Base-by-base conservation (phyloP, 1,139 yeast species). In the Saccharomyces pastorianus region DNA sequence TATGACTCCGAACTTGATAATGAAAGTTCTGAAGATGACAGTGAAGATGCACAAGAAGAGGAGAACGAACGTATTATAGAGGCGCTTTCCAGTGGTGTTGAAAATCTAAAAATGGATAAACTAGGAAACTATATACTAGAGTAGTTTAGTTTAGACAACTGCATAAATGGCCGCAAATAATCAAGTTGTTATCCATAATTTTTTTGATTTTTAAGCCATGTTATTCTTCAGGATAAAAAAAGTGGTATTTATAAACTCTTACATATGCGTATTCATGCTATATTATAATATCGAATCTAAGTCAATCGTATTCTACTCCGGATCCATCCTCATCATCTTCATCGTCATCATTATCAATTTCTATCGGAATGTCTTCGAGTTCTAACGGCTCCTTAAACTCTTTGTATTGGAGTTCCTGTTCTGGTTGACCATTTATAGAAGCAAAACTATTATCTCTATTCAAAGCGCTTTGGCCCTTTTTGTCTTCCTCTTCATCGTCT, bases 61-160 rank as follows among this genome's bases (percentile, higher is more conserved):
- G 89, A 85, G 58, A 85, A 87, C 65, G 93, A 87, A 66, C 79
- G 81, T 62, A 85, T 86, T 63, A 79, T 85, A 27, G 82, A 81
- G 56, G 91, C 91, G 3, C 70, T 86, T 51, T 80, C 84, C 8
- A 67, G 73, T 8, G 90, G 91, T 20, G 79, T 77, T 4, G 76
- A 78, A 51, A 76, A 81, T 34, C 69, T 88, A 58, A 85, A 84
- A 67, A 84, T 85, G 85, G 95, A 88, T 67, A 85, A 84, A 62
- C 70, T 88, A 53, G 96, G 95, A 48, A 88, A 88, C 67, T 87
- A 86, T 67, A 83, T 86, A 42, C 69, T 87, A 51, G 89, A 85
- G 41, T 68, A 69, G 44, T 8, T 38, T 5, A 29, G 32, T 26
- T 26, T 7, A 26, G 28, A 26, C 8, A 5, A 26, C 28, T 26